Percentiles rank a stretch among this genome's conserved stretches.
Conservation (phyloP, 148 eudicot species). For the Dianthus caryophyllus region DNA sequence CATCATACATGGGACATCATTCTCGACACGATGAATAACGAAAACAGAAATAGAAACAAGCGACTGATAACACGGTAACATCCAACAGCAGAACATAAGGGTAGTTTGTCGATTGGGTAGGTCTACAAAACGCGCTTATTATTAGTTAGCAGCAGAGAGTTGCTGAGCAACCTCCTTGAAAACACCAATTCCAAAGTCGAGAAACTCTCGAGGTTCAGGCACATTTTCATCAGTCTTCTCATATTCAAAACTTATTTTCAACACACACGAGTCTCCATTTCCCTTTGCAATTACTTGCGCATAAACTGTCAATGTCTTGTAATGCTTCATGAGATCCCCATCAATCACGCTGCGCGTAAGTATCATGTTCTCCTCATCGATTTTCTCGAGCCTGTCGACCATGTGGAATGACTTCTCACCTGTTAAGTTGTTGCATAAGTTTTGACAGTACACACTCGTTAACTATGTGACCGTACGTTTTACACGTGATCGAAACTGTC, state of each 20-base stretch:
- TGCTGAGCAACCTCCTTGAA: not conserved
- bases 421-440: not conserved
- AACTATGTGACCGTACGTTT: no score
- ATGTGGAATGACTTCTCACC: not conserved
- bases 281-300: not conserved
- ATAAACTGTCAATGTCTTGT: not conserved
- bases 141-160: not conserved
- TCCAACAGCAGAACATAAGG: no score
- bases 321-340: constrained; percentile 16
- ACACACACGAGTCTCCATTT: not conserved
- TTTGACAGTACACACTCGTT: no score
- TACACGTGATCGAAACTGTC: no score
- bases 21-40: not conserved
- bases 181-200: not conserved
- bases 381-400: constrained; percentile 8
- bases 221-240: constrained; percentile 15
- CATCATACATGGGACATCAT: not conserved
- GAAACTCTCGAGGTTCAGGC: not conserved
- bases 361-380: constrained; percentile 18
- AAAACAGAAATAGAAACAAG: not conserved
- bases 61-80: no score
- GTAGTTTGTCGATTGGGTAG: no score
- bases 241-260: constrained; percentile 9
- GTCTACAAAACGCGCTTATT: no score
- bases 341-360: not conserved